Conservation (phyloP, 768 basidiomycete species). For the Collybia sp. region DNA sequence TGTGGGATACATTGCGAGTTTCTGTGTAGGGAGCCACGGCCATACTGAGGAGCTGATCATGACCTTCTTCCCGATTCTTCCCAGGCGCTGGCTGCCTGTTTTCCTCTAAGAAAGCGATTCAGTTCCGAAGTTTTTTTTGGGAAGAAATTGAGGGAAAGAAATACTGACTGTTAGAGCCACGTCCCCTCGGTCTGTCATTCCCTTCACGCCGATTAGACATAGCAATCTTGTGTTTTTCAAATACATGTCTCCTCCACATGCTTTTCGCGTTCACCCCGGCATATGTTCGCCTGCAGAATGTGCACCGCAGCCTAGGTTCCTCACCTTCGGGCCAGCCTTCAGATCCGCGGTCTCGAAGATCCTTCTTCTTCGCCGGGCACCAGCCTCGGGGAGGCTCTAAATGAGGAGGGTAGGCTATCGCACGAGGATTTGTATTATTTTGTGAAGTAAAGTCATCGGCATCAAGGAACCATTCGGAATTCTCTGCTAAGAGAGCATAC, state of each 20-base stretch:
- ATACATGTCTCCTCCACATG: slow-evolving; percentile 88
- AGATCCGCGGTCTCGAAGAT: slow-evolving; percentile 60
- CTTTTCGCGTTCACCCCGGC: slow-evolving; percentile 87
- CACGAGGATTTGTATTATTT: slow-evolving; percentile 39
- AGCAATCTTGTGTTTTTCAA: slow-evolving; percentile 86
- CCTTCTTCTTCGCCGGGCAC: slow-evolving; percentile 84
- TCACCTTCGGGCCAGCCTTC: slow-evolving; percentile 80
- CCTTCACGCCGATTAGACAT: slow-evolving; percentile 83
- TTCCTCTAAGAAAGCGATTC: slow-evolving; percentile 41
- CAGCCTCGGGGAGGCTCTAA: slow-evolving; percentile 83
- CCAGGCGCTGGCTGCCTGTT: slow-evolving; percentile 34
- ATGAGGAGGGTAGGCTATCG: slow-evolving; percentile 69
- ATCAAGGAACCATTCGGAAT: slow-evolving; percentile 79
- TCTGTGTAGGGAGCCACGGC: slow-evolving; percentile 35
- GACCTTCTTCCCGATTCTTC: slow-evolving; percentile 27
- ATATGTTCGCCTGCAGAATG: slow-evolving; percentile 80
- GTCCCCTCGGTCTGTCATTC: slow-evolving; percentile 57
- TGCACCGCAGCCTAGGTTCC: slow-evolving; percentile 76
- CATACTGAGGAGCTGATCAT: slow-evolving; percentile 39
- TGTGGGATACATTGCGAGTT: slow-evolving; percentile 28
- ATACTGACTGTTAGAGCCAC: slow-evolving; percentile 60
- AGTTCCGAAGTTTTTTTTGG: slow-evolving; percentile 3
- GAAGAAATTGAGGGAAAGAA: not conserved
- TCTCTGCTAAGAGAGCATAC: slow-evolving; percentile 67
- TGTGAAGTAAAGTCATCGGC: slow-evolving; percentile 56